These are phyloP conservation scores for Xylogone sp. DNA, from an alignment of 2,329 filamentous ascomycete genomes.

Conservation along the genomic window DNA sequence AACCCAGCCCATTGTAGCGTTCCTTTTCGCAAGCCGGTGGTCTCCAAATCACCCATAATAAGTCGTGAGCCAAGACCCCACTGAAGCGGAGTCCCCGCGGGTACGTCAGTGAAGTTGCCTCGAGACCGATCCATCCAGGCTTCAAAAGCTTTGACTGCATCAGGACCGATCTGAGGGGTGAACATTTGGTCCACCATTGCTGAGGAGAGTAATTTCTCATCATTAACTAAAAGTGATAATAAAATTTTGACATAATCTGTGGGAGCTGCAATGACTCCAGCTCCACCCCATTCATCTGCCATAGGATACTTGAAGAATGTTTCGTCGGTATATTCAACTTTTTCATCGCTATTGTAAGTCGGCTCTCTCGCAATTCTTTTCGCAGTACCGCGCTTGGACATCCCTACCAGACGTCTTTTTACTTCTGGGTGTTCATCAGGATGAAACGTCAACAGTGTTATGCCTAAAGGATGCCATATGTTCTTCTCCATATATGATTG, in stretches of 20 bases:
- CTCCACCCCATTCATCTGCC: constrained; percentile 28
- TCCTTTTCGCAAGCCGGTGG: constrained; percentile 31
- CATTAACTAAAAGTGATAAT: constrained; percentile 42
- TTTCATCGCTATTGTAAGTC: constrained; percentile 4
- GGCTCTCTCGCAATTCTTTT: neutral
- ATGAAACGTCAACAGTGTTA: constrained; percentile 17
- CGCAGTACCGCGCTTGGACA: constrained; percentile 7
- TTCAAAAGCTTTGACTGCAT: constrained; percentile 19
- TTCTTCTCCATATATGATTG: constrained; percentile 17
- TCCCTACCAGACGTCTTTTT: constrained; percentile 10
- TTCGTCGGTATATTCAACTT: constrained; percentile 3
- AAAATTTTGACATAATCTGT: constrained; percentile 41
- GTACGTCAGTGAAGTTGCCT: constrained; percentile 24
- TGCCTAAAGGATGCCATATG: constrained; percentile 20
- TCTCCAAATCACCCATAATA: constrained; percentile 31
- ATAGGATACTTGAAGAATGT: constrained; percentile 11
- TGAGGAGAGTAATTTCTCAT: constrained; percentile 41
- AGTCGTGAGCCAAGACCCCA: constrained; percentile 38
- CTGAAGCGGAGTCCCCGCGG: constrained; percentile 31
- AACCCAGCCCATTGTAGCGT: constrained; percentile 41
- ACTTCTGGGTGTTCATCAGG: constrained; percentile 11
- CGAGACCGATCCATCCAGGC: constrained; percentile 7
- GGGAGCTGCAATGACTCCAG: constrained; percentile 32
- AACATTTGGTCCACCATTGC: constrained; percentile 43
- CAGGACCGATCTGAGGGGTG: constrained; percentile 36